Evolutionary conservation across 495 filamentous ascomycete species (phyloP).

Genomic region (Cudoniella acicularis): DNA sequence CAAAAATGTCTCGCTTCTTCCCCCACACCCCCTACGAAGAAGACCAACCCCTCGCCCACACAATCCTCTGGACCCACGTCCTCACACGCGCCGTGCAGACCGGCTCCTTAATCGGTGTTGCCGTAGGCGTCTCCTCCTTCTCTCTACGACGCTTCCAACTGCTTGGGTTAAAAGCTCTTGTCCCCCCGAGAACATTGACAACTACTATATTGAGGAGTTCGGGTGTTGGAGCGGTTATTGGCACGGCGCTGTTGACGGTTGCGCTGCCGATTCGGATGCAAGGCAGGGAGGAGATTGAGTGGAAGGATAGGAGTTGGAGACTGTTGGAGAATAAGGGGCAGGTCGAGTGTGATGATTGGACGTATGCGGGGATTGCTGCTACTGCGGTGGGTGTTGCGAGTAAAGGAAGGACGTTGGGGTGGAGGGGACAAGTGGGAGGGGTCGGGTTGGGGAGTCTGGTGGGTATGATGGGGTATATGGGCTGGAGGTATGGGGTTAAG

Average conservation of each 20-base stretch:
- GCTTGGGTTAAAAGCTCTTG: not conserved
- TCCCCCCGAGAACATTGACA: slow-evolving; percentile 1
- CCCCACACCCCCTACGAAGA: slow-evolving; percentile 54
- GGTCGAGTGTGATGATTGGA: slow-evolving; percentile 46
- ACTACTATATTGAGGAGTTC: slow-evolving; percentile 33
- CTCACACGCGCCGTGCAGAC: slow-evolving; percentile 48
- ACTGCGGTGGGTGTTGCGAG: slow-evolving; percentile 25
- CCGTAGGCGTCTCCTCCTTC: slow-evolving; percentile 19
- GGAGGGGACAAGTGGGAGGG: slow-evolving; percentile 32
- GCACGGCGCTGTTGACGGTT: slow-evolving; percentile 30
- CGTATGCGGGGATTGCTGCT: slow-evolving; percentile 36
- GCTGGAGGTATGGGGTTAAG: slow-evolving; percentile 34
- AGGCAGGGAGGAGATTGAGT: slow-evolving; percentile 54
- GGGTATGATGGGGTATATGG: slow-evolving; percentile 36
- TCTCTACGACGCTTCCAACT: slow-evolving; percentile 6
- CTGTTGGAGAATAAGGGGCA: slow-evolving; percentile 51
- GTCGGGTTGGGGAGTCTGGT: slow-evolving; percentile 38
- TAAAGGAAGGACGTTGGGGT: slow-evolving; percentile 22
- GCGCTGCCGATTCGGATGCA: slow-evolving; percentile 44
- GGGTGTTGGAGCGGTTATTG: slow-evolving; percentile 30
- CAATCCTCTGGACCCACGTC: slow-evolving; percentile 55
- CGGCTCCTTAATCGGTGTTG: slow-evolving; percentile 41
- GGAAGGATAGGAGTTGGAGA: slow-evolving; percentile 59
- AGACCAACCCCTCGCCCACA: slow-evolving; percentile 49
- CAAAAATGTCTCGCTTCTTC: slow-evolving; percentile 47